Conservation (phyloP, 2,329 filamentous ascomycete genomes). For the Macrophomina pseudophaseolina region DNA sequence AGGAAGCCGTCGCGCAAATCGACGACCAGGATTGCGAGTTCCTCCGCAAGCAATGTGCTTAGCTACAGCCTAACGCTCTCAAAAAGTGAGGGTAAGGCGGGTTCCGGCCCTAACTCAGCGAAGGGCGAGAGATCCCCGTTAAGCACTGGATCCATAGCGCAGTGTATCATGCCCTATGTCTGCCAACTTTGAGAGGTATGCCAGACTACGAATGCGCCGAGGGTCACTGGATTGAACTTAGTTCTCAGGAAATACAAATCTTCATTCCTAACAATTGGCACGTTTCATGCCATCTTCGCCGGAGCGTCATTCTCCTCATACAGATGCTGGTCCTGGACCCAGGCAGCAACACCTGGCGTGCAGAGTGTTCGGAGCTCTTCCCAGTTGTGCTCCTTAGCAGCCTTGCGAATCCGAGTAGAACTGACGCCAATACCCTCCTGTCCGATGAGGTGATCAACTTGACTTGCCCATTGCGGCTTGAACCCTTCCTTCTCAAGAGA, state of each 20-base stretch:
- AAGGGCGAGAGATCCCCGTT: too few relatives aligned
- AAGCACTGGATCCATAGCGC: too few relatives aligned
- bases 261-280: not conserved
- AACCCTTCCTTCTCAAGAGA: constrained; percentile 61
- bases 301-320: constrained; percentile 55
- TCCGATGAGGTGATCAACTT: constrained; percentile 10
- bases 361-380: constrained; percentile 60
- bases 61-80: too few relatives aligned
- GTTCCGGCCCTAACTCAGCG: too few relatives aligned
- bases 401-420: constrained; percentile 67
- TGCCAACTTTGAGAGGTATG: too few relatives aligned
- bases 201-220: not conserved
- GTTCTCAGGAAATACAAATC: not conserved
- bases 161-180: too few relatives aligned
- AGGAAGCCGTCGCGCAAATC: too few relatives aligned
- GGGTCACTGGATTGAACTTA: not conserved
- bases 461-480: constrained; percentile 54
- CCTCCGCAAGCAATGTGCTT: too few relatives aligned
- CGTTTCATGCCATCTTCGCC: constrained; percentile 41
- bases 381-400: constrained; percentile 56
- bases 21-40: too few relatives aligned
- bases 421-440: constrained; percentile 47
- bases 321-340: constrained; percentile 62
- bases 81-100: too few relatives aligned
- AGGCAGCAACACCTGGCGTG: constrained; percentile 60